Base-by-base conservation (phyloP, 208 protist genomes). In the Leishmania major region DNA sequence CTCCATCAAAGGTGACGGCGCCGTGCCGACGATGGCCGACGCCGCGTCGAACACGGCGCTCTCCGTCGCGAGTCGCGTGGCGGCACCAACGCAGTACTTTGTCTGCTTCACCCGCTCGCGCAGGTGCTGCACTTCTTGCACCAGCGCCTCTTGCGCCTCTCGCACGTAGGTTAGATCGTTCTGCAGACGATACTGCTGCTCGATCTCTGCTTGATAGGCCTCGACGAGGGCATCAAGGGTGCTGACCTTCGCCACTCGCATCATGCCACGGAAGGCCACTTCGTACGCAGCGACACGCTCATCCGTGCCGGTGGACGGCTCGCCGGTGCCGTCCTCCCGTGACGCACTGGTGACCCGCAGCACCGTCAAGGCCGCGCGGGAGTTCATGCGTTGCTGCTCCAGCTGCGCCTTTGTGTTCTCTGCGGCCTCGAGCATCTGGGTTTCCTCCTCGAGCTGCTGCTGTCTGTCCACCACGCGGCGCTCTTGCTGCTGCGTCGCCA, bases 241-340 rank as follows among this genome's bases (percentile, higher is more conserved):
- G 35, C 51, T 51, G 3, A 94, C 92, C 59, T 96, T 90, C 1
- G 97, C 98, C 19, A 92, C 90, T 47, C 92, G 93, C 87, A 98
- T 95, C 85, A 99, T 98, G 66, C 90, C 88, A 11, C 90, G 89
- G 84, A 99, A 98, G 15, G 93, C 91, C 53, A 95, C 89, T 67
- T 99, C 96, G 80, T 94, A 97, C 17, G 88, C 90, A 28, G 83
- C 83, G 37, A 97, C 73, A 43, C 91, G 88, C 82, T 97, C 88
- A 76, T 97, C 89, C 25, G 81, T 70, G 49, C 15, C 43, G 10
- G 49, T 69, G 37, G 53, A 45, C 51, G 31, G 2, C 28, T 31
- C 43, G 17, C 66, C 62, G 40, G 35, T 37, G 35, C 67, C 55
- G 47, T 37, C 84, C 19, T 78, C 73, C 28, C 28, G 55, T 2